phyloP scores from a whole-genome alignment of 148 eudicot genomes.

The Rhododendron kiyosumense region DNA sequence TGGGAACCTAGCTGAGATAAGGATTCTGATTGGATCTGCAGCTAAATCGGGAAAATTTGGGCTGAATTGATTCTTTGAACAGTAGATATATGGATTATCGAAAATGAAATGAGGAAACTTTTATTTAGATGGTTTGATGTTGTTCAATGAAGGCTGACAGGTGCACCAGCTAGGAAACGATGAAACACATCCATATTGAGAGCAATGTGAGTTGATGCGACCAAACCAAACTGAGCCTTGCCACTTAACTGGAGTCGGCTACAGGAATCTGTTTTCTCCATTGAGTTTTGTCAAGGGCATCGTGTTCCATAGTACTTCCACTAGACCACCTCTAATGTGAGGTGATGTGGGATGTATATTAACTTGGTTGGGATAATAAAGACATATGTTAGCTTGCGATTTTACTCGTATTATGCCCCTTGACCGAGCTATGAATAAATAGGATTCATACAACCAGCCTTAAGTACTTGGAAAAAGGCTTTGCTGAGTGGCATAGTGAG shows the following conservation, averaged over 20 bases:
- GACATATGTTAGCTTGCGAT: neutral
- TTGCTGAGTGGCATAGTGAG: neutral
- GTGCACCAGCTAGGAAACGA: neutral
- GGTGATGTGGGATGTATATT: neutral
- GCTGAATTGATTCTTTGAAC: neutral
- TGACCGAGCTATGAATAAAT: neutral
- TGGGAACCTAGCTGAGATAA: neutral
- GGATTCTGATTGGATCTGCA: neutral
- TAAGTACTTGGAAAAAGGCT: neutral
- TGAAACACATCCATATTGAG: neutral
- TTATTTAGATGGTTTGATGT: neutral
- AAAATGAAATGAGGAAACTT: neutral
- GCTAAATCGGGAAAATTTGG: neutral
- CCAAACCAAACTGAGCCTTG: neutral
- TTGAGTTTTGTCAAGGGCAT: neutral
- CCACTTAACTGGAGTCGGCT: neutral
- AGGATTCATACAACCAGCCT: neutral
- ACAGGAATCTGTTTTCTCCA: neutral
- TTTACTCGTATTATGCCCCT: neutral
- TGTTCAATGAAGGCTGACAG: neutral
- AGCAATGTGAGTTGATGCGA: neutral
- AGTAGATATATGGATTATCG: neutral
- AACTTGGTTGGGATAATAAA: neutral
- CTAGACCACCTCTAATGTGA: neutral
- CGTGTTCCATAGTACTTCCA: neutral